Percentiles rank a stretch among this genome's conserved stretches.
Conservation (phyloP, 768 basidiomycete species). For the Lactarius hatsudake region DNA sequence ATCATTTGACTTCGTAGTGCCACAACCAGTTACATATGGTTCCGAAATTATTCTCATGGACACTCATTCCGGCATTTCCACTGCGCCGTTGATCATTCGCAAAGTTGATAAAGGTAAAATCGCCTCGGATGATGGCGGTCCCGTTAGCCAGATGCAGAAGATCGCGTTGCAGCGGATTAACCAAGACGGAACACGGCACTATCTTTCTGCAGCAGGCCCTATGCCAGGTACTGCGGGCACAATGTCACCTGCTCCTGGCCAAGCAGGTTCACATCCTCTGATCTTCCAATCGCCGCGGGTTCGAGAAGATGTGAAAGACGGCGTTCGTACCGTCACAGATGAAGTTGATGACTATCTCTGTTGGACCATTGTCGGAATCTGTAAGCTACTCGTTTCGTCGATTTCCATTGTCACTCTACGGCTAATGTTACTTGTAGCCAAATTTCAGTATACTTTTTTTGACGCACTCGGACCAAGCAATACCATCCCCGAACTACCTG, state of each 20-base stretch:
- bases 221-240: constrained; percentile 71
- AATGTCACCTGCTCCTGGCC: constrained; percentile 71
- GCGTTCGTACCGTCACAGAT: constrained; percentile 69
- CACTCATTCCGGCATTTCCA: constrained; percentile 79
- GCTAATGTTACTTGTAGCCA: constrained; percentile 49
- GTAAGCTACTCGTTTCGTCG: constrained; percentile 46
- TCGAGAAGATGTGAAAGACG: constrained; percentile 81
- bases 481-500: constrained; percentile 70
- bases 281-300: constrained; percentile 77
- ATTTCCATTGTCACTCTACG: constrained; percentile 13
- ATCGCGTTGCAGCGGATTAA: constrained; percentile 86
- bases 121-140: constrained; percentile 84
- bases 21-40: constrained; percentile 88
- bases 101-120: constrained; percentile 91
- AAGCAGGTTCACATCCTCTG: constrained; percentile 77
- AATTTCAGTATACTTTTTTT: constrained; percentile 94
- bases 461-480: constrained; percentile 82
- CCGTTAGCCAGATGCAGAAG: constrained; percentile 96
- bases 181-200: constrained; percentile 79
- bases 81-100: constrained; percentile 81
- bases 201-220: constrained; percentile 85
- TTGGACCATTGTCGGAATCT: constrained; percentile 95
- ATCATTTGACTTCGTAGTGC: constrained; percentile 39
- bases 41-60: constrained; percentile 86
- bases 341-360: constrained; percentile 94